These are phyloP conservation scores for Podila minutissima DNA, from an alignment of 192 early-diverging fungal genomes.

Conservation along the genomic window DNA sequence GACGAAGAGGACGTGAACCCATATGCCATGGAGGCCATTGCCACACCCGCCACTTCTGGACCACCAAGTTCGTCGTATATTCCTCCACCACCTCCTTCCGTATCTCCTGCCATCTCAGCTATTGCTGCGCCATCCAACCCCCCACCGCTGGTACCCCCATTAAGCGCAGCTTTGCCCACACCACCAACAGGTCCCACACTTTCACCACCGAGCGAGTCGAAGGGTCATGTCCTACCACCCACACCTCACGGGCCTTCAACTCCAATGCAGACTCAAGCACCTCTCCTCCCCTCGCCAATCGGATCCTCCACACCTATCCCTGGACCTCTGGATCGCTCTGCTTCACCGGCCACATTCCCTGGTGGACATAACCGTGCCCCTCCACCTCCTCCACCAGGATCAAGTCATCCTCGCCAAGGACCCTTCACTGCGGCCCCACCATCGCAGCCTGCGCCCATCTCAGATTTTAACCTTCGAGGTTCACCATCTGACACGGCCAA, in stretches of 20 bases:
- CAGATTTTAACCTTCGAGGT: not conserved
- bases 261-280: constrained; percentile 4
- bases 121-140: not conserved
- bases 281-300: constrained; percentile 9
- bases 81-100: constrained; percentile 16
- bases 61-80: constrained; percentile 6
- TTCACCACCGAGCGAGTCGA: too few species aligned
- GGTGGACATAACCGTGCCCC: not conserved
- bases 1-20: constrained; percentile 15
- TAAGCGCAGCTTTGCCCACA: not conserved
- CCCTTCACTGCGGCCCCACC: not conserved
- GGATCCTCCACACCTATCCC: constrained; percentile 46
- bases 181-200: not conserved
- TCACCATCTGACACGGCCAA: constrained; percentile 8
- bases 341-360: constrained; percentile 13
- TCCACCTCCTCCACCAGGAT: not conserved
- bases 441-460: not conserved
- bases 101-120: not conserved
- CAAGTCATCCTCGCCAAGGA: constrained; percentile 16
- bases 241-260: not conserved
- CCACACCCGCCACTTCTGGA: not conserved
- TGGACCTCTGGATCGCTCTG: constrained; percentile 27
- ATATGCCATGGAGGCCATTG: constrained; percentile 40
- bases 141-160: constrained; percentile 4
- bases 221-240: not conserved